phyloP scores from a whole-genome alignment of 1,284 basidiomycete species.

The Tilletia walkeri region DNA sequence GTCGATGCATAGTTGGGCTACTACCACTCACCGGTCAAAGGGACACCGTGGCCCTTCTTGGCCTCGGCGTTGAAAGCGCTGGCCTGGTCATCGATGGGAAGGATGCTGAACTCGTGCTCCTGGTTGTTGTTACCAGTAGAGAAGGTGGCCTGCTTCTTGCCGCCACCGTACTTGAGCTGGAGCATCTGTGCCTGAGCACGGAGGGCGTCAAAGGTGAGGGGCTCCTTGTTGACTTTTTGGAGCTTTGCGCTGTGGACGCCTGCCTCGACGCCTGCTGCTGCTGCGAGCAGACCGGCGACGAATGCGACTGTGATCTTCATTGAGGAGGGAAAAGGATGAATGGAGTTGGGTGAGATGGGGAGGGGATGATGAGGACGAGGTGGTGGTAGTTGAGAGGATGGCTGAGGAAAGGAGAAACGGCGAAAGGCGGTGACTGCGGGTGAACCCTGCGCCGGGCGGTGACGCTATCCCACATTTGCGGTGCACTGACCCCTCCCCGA shows the following conservation, averaged over 20 bases:
- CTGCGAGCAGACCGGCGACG: slow-evolving; percentile 69
- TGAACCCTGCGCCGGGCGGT: neutral
- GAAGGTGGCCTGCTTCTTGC: slow-evolving; percentile 49
- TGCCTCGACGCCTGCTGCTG: slow-evolving; percentile 47
- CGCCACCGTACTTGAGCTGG: slow-evolving; percentile 48
- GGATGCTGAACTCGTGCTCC: slow-evolving; percentile 62
- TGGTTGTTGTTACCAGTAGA: slow-evolving; percentile 58
- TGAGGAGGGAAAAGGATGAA: slow-evolving; percentile 57
- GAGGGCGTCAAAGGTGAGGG: slow-evolving; percentile 68
- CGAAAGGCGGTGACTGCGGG: neutral
- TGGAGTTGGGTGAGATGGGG: slow-evolving; percentile 70
- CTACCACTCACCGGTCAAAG: slow-evolving; percentile 74
- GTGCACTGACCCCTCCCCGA: no score
- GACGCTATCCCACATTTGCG: no score
- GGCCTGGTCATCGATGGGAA: slow-evolving; percentile 39
- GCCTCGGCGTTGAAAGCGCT: slow-evolving; percentile 50
- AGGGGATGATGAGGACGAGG: slow-evolving; percentile 24
- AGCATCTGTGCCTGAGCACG: slow-evolving; percentile 64
- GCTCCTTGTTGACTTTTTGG: slow-evolving; percentile 48
- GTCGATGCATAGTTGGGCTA: no score
- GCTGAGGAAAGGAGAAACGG: neutral
- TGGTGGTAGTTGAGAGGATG: neutral
- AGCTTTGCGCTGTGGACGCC: slow-evolving; percentile 9
- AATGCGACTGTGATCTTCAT: slow-evolving; percentile 43
- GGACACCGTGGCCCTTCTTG: slow-evolving; percentile 81